Evolutionary conservation across 768 basidiomycete species (phyloP), one percentile per base, ranked within the genome.

Genomic region (Podaxis sp.): DNA sequence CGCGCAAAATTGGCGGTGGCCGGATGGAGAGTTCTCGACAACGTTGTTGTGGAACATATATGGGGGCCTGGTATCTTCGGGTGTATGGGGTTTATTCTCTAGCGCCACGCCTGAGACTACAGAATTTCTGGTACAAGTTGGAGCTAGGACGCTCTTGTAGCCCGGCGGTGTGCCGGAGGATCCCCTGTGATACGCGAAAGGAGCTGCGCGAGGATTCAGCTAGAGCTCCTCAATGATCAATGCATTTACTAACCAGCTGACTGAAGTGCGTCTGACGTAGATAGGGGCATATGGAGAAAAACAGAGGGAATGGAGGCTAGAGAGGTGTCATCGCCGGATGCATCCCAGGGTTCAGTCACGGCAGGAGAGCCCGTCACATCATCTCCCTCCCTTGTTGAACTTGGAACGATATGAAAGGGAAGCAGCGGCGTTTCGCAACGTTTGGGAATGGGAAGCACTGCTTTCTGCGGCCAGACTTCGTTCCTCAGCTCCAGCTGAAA

Each of bases 361-460:
- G 29, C 24, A 29, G 29, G 17, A 15, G 52, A 17, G 3, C 15
- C 17, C 27, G 17, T 9, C 52, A 8, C 33, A 1, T 43, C 27
- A 11, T n/a, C 60, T 12, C 47, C 53, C 7, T 47, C 41, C 5
- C 12, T 25, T 9, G 15, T 15, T 7, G 41, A 24, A 37, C 43
- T 33, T 13, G 60, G 60, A 47, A 61, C 40, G 5, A 15, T 8
- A 47, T 61, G 60, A 38, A 61, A 55, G 4, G 60, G 60, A n/a
- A 61, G 43, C 25, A 61, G 37, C 5, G 60, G 60, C 17, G 53
- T 61, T 13, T 41, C 33, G 37, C 60, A 61, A 47, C 60, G 60
- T 38, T 60, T 41, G 24, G 50, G 59, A 27, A n/a, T 17, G 5
- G 15, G 25, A 37, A 46, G 51, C 8, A 19, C 50, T 3, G 25